Percentiles rank a stretch among this genome's conserved stretches.
These are phyloP conservation scores for Ophiocordyceps australis DNA, from an alignment of 2,329 filamentous ascomycete genomes.

Conservation along the genomic window DNA sequence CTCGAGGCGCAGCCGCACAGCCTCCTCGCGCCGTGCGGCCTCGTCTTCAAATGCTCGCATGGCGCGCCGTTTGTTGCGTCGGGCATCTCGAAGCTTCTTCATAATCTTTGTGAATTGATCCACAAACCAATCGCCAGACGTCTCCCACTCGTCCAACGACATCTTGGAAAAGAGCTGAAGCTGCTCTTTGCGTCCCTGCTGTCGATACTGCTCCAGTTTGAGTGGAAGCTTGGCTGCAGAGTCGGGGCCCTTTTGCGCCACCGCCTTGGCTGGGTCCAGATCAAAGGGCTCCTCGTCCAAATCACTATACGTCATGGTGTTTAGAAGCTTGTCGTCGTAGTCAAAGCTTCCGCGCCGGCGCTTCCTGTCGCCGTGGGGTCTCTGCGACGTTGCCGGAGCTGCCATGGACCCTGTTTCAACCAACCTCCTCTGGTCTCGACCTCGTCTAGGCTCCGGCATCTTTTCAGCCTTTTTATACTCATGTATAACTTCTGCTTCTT, in stretches of 20 bases:
- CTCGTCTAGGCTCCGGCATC: slow-evolving; percentile 8
- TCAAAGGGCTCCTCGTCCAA: slow-evolving; percentile 36
- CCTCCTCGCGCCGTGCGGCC: slow-evolving; percentile 33
- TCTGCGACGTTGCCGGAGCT: slow-evolving; percentile 4
- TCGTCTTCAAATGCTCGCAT: slow-evolving; percentile 34
- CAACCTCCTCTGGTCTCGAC: too few relatives aligned
- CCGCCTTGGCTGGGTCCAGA: slow-evolving; percentile 31
- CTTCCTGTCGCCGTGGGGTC: slow-evolving; percentile 12
- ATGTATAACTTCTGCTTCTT: slow-evolving; percentile 7
- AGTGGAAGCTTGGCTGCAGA: slow-evolving; percentile 22
- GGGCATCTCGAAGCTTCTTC: slow-evolving; percentile 25
- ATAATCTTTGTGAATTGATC: slow-evolving; percentile 32
- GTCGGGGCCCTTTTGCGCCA: slow-evolving; percentile 15
- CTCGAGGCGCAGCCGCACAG: slow-evolving; percentile 31
- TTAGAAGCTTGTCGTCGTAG: slow-evolving; percentile 38
- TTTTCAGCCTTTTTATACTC: slow-evolving; percentile 7
- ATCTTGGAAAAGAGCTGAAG: slow-evolving; percentile 32
- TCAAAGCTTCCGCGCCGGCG: slow-evolving; percentile 27
- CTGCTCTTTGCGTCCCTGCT: slow-evolving; percentile 25
- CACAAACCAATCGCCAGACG: slow-evolving; percentile 41
- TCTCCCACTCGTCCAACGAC: slow-evolving; percentile 38
- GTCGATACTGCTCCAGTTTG: slow-evolving; percentile 30
- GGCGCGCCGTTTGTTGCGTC: slow-evolving; percentile 28
- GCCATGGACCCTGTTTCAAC: too few relatives aligned
- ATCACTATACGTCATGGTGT: slow-evolving; percentile 31